Conservation (phyloP, 306 rosid species). For the Fragaria vesca region DNA sequence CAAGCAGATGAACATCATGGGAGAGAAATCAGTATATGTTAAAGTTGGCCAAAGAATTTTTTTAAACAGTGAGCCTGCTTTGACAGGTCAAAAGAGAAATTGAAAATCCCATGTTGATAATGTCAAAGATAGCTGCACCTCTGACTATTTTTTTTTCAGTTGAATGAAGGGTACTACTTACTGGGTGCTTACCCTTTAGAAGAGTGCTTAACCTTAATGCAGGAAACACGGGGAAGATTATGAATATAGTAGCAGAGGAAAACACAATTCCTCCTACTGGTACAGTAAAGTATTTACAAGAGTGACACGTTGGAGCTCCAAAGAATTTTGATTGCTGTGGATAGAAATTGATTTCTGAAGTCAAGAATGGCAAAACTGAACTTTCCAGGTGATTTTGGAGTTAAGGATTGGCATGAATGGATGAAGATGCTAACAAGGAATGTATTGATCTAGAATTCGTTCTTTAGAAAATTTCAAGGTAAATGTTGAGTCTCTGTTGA, state of each 20-base stretch:
- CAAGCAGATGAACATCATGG: no score
- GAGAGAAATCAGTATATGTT: no score
- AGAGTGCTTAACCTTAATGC: conserved; percentile 28
- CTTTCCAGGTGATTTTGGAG: not conserved
- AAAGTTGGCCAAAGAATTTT: no score
- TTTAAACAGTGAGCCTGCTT: no score
- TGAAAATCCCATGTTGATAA: not conserved
- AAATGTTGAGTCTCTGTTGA: no score
- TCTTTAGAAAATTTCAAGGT: no score
- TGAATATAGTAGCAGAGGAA: conserved; percentile 20
- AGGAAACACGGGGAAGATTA: conserved; percentile 53
- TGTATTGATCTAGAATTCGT: not conserved
- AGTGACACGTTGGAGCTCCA: conserved; percentile 35
- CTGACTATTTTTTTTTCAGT: not conserved
- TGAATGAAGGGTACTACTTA: not conserved
- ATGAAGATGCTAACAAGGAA: not conserved
- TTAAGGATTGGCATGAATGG: not conserved
- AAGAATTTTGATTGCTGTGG: not conserved
- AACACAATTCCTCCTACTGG: conserved; percentile 22
- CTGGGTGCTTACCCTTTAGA: no score
- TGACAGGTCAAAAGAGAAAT: no score
- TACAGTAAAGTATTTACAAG: conserved; percentile 23
- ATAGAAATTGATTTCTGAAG: not conserved
- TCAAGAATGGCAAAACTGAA: not conserved
- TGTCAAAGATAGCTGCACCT: not conserved